Percentiles rank a stretch among this genome's conserved stretches.
These are phyloP conservation scores for Coprinopsis sp. DNA, from an alignment of 768 basidiomycete species.

Conservation along the genomic window DNA sequence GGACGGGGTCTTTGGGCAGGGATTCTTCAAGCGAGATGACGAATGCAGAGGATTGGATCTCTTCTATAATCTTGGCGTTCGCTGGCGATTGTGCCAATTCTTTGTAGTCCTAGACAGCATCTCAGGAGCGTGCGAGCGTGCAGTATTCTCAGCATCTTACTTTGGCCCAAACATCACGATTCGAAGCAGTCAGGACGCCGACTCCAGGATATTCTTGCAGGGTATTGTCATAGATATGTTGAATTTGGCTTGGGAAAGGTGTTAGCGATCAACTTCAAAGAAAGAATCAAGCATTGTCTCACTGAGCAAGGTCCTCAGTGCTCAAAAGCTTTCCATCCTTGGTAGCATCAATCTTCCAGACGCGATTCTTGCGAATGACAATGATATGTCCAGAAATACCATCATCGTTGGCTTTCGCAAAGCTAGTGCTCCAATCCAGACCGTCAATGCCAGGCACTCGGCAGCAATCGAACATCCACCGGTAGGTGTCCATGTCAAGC, in stretches of 20 bases:
- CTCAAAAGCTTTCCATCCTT: constrained; percentile 54
- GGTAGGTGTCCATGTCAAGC: constrained; percentile 84
- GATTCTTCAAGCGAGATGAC: constrained; percentile 74
- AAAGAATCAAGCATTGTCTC: constrained; percentile 13
- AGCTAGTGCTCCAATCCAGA: constrained; percentile 71
- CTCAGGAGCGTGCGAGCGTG: neutral
- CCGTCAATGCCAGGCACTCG: constrained; percentile 72
- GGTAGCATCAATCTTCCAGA: constrained; percentile 74
- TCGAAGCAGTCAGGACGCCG: constrained; percentile 72
- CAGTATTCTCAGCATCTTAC: constrained; percentile 29
- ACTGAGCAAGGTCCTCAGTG: constrained; percentile 64
- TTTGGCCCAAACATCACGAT: constrained; percentile 88
- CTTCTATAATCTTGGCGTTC: constrained; percentile 62
- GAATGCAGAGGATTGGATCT: constrained; percentile 85
- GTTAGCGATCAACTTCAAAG: neutral
- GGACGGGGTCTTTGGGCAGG: constrained; percentile 44
- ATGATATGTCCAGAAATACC: constrained; percentile 76
- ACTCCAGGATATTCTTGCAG: constrained; percentile 61
- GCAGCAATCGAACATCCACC: constrained; percentile 95
- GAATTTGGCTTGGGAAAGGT: constrained; percentile 55
- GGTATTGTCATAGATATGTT: constrained; percentile 66
- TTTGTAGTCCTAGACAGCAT: constrained; percentile 50
- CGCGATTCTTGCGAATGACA: constrained; percentile 78
- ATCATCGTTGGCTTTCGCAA: constrained; percentile 51
- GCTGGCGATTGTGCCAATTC: constrained; percentile 51